Evolutionary conservation across 1,139 yeast genomes (phyloP).

Genomic region (Nadsonia starkeyi-henricii): DNA sequence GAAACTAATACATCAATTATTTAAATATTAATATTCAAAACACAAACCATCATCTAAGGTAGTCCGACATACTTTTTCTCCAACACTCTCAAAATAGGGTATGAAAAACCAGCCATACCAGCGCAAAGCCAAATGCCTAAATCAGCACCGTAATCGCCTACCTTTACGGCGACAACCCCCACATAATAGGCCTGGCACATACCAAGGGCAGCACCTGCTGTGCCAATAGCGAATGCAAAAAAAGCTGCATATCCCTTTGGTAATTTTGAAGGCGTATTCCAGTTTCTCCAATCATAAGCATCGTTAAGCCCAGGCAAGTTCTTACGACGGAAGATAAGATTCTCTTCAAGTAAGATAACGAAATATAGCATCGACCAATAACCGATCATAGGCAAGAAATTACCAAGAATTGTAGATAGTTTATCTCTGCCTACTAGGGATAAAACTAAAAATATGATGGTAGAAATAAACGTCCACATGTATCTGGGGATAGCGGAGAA

Average conservation of each 20-base stretch:
- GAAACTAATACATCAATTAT: no score
- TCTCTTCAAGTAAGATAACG: conserved; percentile 59
- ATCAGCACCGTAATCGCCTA: conserved; percentile 58
- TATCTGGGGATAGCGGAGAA: conserved; percentile 66
- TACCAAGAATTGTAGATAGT: conserved; percentile 64
- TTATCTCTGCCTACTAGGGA: conserved; percentile 54
- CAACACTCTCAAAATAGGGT: background rate
- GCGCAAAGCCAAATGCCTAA: conserved; percentile 36
- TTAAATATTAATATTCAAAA: no score
- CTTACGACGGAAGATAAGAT: conserved; percentile 50
- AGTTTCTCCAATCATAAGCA: conserved; percentile 15
- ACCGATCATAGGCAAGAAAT: conserved; percentile 87
- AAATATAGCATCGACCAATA: conserved; percentile 86
- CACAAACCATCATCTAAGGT: no score
- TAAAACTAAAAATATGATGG: conserved; percentile 45
- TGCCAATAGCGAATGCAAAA: conserved; percentile 44
- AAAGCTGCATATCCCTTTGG: conserved; percentile 57
- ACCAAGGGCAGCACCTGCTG: conserved; percentile 67
- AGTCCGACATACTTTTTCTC: background rate
- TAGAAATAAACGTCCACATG: conserved; percentile 56
- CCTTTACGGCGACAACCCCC: conserved; percentile 49
- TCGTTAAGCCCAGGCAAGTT: conserved; percentile 11
- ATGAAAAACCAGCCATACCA: background rate
- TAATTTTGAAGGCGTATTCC: conserved; percentile 44
- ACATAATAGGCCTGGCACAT: conserved; percentile 70